phyloP scores from a whole-genome alignment of 2,329 filamentous ascomycete species.

The Scedosporium boydii region DNA sequence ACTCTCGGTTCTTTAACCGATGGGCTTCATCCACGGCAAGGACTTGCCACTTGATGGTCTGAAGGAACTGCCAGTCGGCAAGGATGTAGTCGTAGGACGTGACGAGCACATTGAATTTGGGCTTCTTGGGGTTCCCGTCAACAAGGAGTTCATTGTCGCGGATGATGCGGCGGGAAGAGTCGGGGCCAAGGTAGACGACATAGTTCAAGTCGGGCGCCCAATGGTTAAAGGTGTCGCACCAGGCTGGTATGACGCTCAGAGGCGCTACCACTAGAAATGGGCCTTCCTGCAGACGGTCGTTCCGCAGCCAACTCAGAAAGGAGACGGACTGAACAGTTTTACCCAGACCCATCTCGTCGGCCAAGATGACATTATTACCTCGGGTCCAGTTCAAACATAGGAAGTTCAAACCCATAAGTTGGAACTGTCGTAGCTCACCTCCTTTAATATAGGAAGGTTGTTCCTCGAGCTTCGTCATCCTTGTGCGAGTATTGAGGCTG shows the following conservation, averaged over 20 bases:
- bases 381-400: slow-evolving; percentile 92
- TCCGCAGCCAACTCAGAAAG: slow-evolving; percentile 93
- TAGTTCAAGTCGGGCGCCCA: slow-evolving; percentile 97
- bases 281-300: slow-evolving; percentile 80
- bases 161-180: slow-evolving; percentile 77
- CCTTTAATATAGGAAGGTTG: slow-evolving; percentile 80
- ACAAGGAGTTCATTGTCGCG: slow-evolving; percentile 82
- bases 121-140: slow-evolving; percentile 76
- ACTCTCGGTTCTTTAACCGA: slow-evolving; percentile 91
- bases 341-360: slow-evolving; percentile 96
- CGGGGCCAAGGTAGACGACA: slow-evolving; percentile 89
- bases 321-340: slow-evolving; percentile 97
- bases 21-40: slow-evolving; percentile 95
- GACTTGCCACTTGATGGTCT: slow-evolving; percentile 93
- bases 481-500: slow-evolving; percentile 63
- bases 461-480: slow-evolving; percentile 63
- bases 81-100: slow-evolving; percentile 97
- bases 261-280: slow-evolving; percentile 97
- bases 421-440: slow-evolving; percentile 84
- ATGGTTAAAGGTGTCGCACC: slow-evolving; percentile 94
- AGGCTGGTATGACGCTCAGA: slow-evolving; percentile 91
- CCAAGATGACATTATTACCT: slow-evolving; percentile 90
- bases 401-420: slow-evolving; percentile 90
- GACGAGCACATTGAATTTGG: slow-evolving; percentile 94
- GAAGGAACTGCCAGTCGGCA: slow-evolving; percentile 72